Evolutionary conservation across 2,329 filamentous ascomycete genomes (phyloP).

Genomic region (Davidsoniella virescens): DNA sequence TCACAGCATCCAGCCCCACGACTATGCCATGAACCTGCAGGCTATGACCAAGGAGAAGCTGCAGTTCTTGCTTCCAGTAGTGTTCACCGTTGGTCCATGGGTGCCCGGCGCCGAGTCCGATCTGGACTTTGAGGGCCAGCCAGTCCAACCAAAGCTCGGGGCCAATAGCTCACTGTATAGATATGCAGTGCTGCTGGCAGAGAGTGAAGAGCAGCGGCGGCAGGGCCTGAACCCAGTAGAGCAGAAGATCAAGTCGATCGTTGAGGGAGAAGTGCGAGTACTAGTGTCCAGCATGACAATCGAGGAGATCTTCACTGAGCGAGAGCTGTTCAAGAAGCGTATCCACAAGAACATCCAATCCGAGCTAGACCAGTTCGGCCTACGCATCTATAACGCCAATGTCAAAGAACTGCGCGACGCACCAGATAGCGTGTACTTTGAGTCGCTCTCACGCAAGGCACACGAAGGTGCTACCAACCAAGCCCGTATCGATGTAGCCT

Average conservation of each 20-base stretch:
- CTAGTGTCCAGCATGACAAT: constrained; percentile 82
- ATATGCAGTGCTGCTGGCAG: constrained; percentile 66
- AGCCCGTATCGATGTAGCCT: constrained; percentile 40
- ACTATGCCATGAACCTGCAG: constrained; percentile 68
- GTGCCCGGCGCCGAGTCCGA: constrained; percentile 43
- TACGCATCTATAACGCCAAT: constrained; percentile 57
- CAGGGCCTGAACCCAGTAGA: constrained; percentile 46
- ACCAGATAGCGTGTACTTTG: constrained; percentile 67
- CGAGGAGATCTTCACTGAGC: constrained; percentile 72
- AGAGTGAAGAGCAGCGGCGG: constrained; percentile 38
- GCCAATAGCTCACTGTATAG: constrained; percentile 53
- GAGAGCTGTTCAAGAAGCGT: constrained; percentile 60
- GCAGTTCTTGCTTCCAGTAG: constrained; percentile 64
- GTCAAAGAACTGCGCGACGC: constrained; percentile 80
- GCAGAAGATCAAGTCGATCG: constrained; percentile 78
- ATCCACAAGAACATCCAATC: constrained; percentile 61
- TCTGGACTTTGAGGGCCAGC: constrained; percentile 16
- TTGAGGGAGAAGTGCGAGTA: constrained; percentile 73
- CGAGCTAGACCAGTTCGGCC: constrained; percentile 64
- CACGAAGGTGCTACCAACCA: constrained; percentile 77
- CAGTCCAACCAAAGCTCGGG: constrained; percentile 24
- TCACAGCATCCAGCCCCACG: constrained; percentile 52
- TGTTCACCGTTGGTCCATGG: constrained; percentile 73
- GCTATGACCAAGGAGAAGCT: constrained; percentile 85
- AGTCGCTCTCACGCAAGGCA: constrained; percentile 64